Conservation (phyloP, 2,329 filamentous ascomycete species). For the Penicillium glabrum region DNA sequence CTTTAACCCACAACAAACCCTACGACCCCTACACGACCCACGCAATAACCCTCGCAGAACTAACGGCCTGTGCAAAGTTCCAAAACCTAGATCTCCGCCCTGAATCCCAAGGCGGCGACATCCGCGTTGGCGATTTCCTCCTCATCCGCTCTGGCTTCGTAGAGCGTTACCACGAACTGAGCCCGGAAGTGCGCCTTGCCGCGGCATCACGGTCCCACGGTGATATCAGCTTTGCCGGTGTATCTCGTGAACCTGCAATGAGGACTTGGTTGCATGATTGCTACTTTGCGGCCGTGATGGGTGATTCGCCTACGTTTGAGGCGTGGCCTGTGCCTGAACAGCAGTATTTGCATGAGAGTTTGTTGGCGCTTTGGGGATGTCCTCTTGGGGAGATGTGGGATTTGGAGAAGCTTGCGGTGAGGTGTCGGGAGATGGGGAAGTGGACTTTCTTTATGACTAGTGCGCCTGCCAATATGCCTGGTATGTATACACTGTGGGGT, state of each 20-base stretch:
- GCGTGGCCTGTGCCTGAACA: conserved; percentile 53
- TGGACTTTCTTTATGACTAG: conserved; percentile 47
- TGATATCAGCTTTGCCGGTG: conserved; percentile 48
- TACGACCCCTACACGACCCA: conserved; percentile 56
- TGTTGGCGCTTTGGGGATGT: conserved; percentile 46
- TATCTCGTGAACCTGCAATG: conserved; percentile 56
- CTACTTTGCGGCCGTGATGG: conserved; percentile 65
- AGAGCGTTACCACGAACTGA: conserved; percentile 55
- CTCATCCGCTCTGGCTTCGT: conserved; percentile 65
- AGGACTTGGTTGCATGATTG: conserved; percentile 68
- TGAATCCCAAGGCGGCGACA: conserved; percentile 53
- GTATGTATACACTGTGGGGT: conserved; percentile 24
- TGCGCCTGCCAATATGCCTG: conserved; percentile 42
- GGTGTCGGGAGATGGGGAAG: conserved; percentile 36
- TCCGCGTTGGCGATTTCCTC: conserved; percentile 64
- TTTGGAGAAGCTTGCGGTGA: conserved; percentile 37
- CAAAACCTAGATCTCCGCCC: conserved; percentile 64
- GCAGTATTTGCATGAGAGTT: conserved; percentile 41
- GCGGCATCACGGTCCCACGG: conserved; percentile 31
- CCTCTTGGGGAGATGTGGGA: conserved; percentile 49
- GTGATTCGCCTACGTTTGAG: conserved; percentile 65
- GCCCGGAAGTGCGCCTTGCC: conserved; percentile 30
- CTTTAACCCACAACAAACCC: conserved; percentile 50
- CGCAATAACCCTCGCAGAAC: conserved; percentile 54
- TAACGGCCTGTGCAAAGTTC: conserved; percentile 59